phyloP scores from a whole-genome alignment of 2,329 filamentous ascomycete genomes.

The Ceratocystis papillata region DNA sequence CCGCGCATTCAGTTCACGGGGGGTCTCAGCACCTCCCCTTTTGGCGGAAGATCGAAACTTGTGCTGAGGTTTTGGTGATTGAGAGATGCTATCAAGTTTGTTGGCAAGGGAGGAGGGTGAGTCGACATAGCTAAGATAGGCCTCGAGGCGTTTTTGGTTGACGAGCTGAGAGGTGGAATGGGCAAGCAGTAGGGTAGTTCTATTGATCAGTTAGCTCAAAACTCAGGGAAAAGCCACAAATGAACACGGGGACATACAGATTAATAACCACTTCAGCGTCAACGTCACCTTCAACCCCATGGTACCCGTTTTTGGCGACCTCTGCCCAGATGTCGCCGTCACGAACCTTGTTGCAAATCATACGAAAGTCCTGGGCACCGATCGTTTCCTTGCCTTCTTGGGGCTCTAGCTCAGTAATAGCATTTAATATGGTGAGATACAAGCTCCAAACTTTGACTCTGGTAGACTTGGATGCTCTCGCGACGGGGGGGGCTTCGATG shows the following conservation, averaged over 20 bases:
- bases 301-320: slow-evolving; percentile 76
- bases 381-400: slow-evolving; percentile 86
- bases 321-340: slow-evolving; percentile 93
- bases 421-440: slow-evolving; percentile 87
- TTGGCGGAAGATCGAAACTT: slow-evolving; percentile 39
- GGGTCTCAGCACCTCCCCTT: slow-evolving; percentile 63
- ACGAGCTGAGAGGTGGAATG: slow-evolving; percentile 73
- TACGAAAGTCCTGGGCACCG: slow-evolving; percentile 74
- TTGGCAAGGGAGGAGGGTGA: slow-evolving; percentile 61
- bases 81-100: slow-evolving; percentile 42
- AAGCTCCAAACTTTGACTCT: slow-evolving; percentile 95
- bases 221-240: not conserved
- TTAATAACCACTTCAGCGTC: slow-evolving; percentile 92
- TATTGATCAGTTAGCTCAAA: slow-evolving; percentile 32
- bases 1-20: slow-evolving; percentile 69
- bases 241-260: slow-evolving; percentile 44
- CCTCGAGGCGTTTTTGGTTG: slow-evolving; percentile 81
- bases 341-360: slow-evolving; percentile 69
- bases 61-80: slow-evolving; percentile 32
- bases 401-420: slow-evolving; percentile 74
- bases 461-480: slow-evolving; percentile 67
- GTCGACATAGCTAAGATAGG: slow-evolving; percentile 56
- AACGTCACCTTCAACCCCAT: slow-evolving; percentile 76
- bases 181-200: slow-evolving; percentile 79
- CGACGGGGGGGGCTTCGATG: slow-evolving; percentile 57